phyloP scores from a whole-genome alignment of 2,329 filamentous ascomycete species.

The Tolypocladium ophioglossoides region DNA sequence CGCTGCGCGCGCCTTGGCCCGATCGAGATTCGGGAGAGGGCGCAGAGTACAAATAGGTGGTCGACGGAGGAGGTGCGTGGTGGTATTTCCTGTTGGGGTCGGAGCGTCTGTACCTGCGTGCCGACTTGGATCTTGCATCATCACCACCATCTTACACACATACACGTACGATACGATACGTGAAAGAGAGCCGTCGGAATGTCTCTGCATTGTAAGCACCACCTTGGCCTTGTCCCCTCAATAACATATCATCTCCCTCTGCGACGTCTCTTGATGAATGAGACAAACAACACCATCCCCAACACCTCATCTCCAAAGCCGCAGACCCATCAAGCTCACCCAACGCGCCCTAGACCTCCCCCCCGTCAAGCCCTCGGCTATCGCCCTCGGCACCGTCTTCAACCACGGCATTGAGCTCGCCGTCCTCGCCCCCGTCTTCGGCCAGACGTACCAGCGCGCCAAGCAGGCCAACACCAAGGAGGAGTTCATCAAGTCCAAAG shows the following conservation, averaged over 20 bases:
- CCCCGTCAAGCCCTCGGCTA: constrained; percentile 92
- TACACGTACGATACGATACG: not conserved
- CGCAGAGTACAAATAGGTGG: not conserved
- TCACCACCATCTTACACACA: not conserved
- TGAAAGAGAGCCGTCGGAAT: constrained; percentile 25
- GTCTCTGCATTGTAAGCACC: constrained; percentile 48
- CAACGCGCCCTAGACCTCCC: constrained; percentile 37
- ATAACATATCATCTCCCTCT: too few species aligned
- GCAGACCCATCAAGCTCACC: constrained; percentile 1
- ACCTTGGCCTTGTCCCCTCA: not conserved
- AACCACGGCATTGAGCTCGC: constrained; percentile 87
- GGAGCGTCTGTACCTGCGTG: not conserved
- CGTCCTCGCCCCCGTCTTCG: constrained; percentile 81
- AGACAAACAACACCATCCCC: not conserved
- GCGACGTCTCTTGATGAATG: not conserved
- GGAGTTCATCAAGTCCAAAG: constrained; percentile 90
- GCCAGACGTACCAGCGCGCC: constrained; percentile 87
- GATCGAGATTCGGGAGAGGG: constrained; percentile 10
- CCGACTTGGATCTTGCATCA: constrained; percentile 2
- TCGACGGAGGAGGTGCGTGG: not conserved
- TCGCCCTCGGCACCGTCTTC: constrained; percentile 92
- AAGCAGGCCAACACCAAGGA: constrained; percentile 90
- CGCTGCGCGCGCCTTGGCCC: constrained; percentile 4
- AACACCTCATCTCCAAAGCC: not conserved
- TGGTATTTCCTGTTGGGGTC: not conserved